Evolutionary conservation across 768 basidiomycete genomes (phyloP), one percentile per base, ranked within the genome.

Genomic region (Candolleomyces eurysporus): DNA sequence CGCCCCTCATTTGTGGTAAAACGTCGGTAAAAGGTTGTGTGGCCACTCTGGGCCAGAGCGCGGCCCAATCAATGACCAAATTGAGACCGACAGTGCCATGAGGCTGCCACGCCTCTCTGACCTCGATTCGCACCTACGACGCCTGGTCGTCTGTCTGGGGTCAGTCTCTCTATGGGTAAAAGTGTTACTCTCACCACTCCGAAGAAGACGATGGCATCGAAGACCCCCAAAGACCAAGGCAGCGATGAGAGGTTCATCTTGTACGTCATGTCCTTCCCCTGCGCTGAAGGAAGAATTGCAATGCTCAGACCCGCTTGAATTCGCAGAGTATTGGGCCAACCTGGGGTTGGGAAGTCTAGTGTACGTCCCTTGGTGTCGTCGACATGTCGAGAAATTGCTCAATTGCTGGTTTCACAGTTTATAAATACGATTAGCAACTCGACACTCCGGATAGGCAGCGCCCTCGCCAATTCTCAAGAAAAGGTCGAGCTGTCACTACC

Each of bases 361-460:
- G 60, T 61, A 40, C 32, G 60, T 48, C 17, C 45, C 45, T 32
- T 21, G 30, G 2, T 8, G 7, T 49, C 40, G 1, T 30, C 10
- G 4, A 14, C 13, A 32, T 13, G 4, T 21, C 36, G n/a, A 32
- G 39, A n/a, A 31, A 42, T 2, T 19, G 9, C 14, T 22, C 31
- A 39, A 16, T 14, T 9, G 39, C 16, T 5, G 31, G n/a, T 21
- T 22, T 30, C 31, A 16, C 51, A 61, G 61, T 61, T 61, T 39
- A 61, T 61, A 36, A 57, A 61, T 48, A 45, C 61, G 17, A 48
- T 57, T n/a, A 61, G 61, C 61, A 61, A 61, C 36, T 61, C 61
- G 40, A 56, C 61, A 10, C 36, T 61, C n/a, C 46, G 61, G 14
- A 57, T 61, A 9, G 56, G 61, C 45, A 60, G 42, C 49, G 55